phyloP scores from a whole-genome alignment of 2,329 filamentous ascomycete genomes.

The Colletotrichum salicis region DNA sequence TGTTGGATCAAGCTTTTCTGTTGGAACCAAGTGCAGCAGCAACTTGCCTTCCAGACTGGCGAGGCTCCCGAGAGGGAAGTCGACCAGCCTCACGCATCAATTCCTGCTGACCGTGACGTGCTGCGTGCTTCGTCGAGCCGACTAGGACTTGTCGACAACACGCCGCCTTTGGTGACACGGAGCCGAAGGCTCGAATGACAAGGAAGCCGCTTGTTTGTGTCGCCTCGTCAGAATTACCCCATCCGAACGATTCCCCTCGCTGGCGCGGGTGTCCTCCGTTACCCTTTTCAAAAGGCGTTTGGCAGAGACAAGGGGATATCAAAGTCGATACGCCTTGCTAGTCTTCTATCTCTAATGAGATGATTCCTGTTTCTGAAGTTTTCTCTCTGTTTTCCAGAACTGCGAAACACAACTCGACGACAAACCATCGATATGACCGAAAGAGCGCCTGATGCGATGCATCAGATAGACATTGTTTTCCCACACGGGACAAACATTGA shows the following conservation, averaged over 20 bases:
- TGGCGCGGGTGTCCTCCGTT: not conserved
- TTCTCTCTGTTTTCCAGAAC: not conserved
- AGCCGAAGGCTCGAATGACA: conserved; percentile 3
- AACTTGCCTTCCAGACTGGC: not conserved
- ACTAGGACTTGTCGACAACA: not conserved
- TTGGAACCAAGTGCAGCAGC: not conserved
- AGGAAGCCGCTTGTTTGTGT: conserved; percentile 18
- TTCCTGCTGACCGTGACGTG: not conserved
- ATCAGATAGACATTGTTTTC: conserved; percentile 14
- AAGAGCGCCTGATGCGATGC: conserved; percentile 9
- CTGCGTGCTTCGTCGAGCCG: not conserved
- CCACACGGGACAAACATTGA: conserved; percentile 7
- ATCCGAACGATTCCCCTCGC: conserved; percentile 7
- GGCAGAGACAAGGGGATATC: not conserved
- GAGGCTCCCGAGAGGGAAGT: not conserved
- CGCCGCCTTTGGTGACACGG: conserved; percentile 12
- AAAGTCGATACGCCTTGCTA: too few relatives aligned
- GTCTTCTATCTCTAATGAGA: not conserved
- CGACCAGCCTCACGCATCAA: not conserved
- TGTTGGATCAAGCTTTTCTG: not conserved
- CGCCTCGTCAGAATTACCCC: conserved; percentile 11
- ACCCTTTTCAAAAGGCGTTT: not conserved
- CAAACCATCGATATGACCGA: conserved; percentile 25
- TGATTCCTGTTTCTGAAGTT: not conserved
- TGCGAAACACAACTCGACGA: not conserved